Evolutionary conservation across 1,284 basidiomycete species (phyloP).

Genomic region (Trichosporon coremiiforme): DNA sequence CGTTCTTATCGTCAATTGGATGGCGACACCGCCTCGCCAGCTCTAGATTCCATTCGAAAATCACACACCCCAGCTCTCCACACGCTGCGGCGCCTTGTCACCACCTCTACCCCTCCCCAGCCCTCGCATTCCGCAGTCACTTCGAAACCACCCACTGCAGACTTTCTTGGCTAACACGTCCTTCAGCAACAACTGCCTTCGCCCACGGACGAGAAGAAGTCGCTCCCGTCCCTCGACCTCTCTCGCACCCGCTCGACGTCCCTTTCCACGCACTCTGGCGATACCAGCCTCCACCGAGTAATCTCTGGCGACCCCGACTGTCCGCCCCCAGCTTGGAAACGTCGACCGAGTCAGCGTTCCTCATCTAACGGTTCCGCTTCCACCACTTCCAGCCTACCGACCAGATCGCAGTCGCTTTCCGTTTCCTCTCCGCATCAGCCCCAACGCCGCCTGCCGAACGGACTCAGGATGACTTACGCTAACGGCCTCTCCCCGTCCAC

Average conservation of each 20-base stretch:
- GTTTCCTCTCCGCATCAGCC: conserved; percentile 21
- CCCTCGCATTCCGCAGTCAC: conserved; percentile 17
- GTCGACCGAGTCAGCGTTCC: conserved; percentile 32
- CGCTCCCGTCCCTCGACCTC: conserved; percentile 24
- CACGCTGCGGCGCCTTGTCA: neutral
- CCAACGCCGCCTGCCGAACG: conserved; percentile 26
- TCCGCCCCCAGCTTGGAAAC: conserved; percentile 52
- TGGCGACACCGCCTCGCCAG: conserved; percentile 12
- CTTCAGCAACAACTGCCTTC: conserved; percentile 32
- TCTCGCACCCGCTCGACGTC: conserved; percentile 30
- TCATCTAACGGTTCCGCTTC: conserved; percentile 3
- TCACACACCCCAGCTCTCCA: conserved; percentile 7
- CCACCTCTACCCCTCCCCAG: neutral
- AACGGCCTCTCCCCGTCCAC: conserved; percentile 3
- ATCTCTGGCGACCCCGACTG: conserved; percentile 49
- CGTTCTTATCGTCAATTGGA: neutral
- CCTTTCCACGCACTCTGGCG: conserved; percentile 11
- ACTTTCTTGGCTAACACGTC: conserved; percentile 14
- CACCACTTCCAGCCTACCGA: conserved; percentile 18
- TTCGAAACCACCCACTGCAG: neutral
- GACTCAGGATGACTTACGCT: conserved; percentile 31
- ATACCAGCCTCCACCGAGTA: conserved; percentile 35
- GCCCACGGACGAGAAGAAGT: conserved; percentile 24
- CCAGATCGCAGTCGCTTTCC: conserved; percentile 8
- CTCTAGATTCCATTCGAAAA: neutral